These are phyloP conservation scores for Dittrichia graveolens DNA, from an alignment of 129 eudicot species.

Conservation along the genomic window DNA sequence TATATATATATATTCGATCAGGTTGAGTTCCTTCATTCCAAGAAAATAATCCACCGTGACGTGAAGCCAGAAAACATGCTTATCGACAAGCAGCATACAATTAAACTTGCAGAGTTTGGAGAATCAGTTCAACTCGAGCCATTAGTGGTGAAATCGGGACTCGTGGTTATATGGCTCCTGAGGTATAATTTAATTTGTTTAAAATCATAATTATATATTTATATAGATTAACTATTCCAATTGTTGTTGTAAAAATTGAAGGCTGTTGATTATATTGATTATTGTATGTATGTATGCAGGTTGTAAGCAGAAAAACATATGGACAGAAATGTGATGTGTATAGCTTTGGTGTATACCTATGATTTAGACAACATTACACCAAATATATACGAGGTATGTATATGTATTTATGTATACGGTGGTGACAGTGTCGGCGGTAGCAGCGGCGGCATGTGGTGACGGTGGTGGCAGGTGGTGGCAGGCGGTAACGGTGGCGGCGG, in stretches of 20 bases:
- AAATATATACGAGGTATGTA: slow-evolving; percentile 31
- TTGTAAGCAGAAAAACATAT: slow-evolving; percentile 32
- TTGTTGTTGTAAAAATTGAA: too few species aligned
- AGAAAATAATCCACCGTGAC: slow-evolving; percentile 53
- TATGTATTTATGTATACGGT: too few species aligned
- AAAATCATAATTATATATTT: too few species aligned
- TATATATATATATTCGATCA: not conserved
- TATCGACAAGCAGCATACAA: slow-evolving; percentile 34
- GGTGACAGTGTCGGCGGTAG: too few species aligned
- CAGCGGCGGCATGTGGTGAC: too few species aligned
- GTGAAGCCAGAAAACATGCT: slow-evolving; percentile 53
- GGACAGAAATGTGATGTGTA: slow-evolving; percentile 44
- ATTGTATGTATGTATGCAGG: slow-evolving; percentile 15
- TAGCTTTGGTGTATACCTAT: slow-evolving; percentile 39
- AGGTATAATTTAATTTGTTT: slow-evolving; percentile 32
- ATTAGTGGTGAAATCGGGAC: slow-evolving; percentile 47
- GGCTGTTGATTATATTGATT: too few species aligned
- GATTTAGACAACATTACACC: slow-evolving; percentile 31
- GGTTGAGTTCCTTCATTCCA: slow-evolving; percentile 51
- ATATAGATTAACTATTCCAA: too few species aligned
- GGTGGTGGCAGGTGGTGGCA: too few species aligned
- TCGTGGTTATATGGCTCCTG: slow-evolving; percentile 63
- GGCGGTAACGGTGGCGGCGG: too few species aligned
- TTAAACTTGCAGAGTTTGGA: slow-evolving; percentile 43
- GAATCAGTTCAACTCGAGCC: slow-evolving; percentile 39